phyloP scores from a whole-genome alignment of 75 land plant species.

The Isoetes taiwanensis region DNA sequence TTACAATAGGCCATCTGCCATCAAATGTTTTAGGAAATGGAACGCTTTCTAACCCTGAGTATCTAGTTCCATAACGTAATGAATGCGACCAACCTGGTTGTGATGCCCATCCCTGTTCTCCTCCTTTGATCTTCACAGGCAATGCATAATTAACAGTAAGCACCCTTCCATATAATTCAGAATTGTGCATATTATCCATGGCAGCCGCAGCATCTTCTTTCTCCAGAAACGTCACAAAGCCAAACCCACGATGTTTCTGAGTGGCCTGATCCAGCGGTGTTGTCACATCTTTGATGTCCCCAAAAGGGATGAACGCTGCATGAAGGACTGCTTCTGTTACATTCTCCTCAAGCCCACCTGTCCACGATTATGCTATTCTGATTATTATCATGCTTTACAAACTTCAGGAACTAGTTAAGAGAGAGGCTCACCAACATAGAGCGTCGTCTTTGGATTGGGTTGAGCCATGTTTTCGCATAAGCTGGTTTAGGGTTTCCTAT shows the following conservation, averaged over 20 bases:
- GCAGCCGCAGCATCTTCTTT: slow-evolving; percentile 11
- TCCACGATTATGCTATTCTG: neutral
- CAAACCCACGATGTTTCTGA: slow-evolving; percentile 8
- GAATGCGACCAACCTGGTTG: slow-evolving; percentile 20
- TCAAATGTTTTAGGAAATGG: no score
- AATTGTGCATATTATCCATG: slow-evolving; percentile 11
- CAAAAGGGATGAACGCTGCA: slow-evolving; percentile 2
- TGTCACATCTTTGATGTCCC: slow-evolving; percentile 70
- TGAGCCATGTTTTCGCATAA: no score
- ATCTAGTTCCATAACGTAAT: no score
- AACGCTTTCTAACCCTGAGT: no score
- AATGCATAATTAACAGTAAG: slow-evolving; percentile 6
- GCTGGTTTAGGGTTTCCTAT: no score
- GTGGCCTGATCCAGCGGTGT: slow-evolving; percentile 44
- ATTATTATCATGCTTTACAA: neutral
- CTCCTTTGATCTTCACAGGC: slow-evolving; percentile 9
- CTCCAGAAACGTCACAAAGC: slow-evolving; percentile 9
- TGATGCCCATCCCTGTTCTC: slow-evolving; percentile 12
- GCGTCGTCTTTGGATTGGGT: slow-evolving; percentile 1
- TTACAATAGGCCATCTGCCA: no score
- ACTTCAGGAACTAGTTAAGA: neutral
- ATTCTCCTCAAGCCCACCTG: slow-evolving; percentile 5
- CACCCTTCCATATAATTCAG: neutral
- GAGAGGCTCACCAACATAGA: neutral
- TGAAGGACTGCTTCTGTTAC: neutral